Evolutionary conservation across 805 yeast genomes (phyloP).

Genomic region (Ogataea saltuana): DNA sequence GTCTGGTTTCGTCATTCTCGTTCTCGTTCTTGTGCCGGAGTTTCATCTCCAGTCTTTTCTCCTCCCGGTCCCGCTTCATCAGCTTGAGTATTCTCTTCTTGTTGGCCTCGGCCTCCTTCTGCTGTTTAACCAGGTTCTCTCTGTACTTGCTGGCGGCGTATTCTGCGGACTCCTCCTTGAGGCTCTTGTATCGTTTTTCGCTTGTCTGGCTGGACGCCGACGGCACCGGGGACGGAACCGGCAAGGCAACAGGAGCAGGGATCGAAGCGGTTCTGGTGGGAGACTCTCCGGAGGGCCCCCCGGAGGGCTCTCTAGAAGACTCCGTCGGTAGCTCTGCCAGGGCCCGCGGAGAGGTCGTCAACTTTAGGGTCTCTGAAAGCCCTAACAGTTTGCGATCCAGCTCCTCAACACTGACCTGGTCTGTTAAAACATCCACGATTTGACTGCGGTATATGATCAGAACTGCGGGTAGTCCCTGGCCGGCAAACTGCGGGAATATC

Average conservation of each 20-base stretch:
- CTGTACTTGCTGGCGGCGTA: constrained; percentile 39
- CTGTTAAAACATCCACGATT: constrained; percentile 45
- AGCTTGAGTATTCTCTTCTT: constrained; percentile 54
- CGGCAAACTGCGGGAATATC: constrained; percentile 46
- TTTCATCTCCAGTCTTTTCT: constrained; percentile 15
- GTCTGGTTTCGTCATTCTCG: constrained; percentile 11
- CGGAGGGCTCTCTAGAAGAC: too few species aligned
- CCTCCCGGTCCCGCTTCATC: constrained; percentile 49
- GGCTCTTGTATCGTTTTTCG: constrained; percentile 23
- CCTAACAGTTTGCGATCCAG: constrained; percentile 32
- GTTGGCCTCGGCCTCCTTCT: constrained; percentile 46
- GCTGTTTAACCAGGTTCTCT: constrained; percentile 40
- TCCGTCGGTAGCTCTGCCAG: too few species aligned
- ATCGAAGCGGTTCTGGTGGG: neutral
- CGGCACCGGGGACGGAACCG: too few species aligned
- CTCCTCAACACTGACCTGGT: constrained; percentile 30
- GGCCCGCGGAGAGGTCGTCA: too few species aligned
- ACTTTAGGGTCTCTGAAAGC: constrained; percentile 15
- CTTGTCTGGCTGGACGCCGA: neutral
- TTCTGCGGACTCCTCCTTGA: constrained; percentile 45
- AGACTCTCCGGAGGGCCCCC: too few species aligned
- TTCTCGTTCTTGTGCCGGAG: constrained; percentile 5
- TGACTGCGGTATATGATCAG: constrained; percentile 52
- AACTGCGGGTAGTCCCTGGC: constrained; percentile 53
- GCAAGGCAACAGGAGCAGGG: too few species aligned